phyloP scores from a whole-genome alignment of 768 basidiomycete species.

The Daedaleopsis nitida region DNA sequence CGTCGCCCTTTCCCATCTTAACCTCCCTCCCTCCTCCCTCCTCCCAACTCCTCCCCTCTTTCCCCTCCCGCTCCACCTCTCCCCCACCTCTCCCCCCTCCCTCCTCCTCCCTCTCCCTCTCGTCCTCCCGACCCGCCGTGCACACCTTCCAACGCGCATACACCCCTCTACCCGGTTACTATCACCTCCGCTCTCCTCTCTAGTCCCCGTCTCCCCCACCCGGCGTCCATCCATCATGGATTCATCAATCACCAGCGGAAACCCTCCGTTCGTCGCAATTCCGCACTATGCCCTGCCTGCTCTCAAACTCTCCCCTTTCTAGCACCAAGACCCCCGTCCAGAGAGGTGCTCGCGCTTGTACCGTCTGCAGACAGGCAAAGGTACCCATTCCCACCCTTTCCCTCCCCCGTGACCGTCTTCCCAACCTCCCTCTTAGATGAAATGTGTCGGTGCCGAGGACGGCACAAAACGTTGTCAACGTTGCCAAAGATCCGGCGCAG shows the following conservation, averaged over 20 bases:
- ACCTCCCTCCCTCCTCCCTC: not conserved
- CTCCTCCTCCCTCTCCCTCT: not conserved
- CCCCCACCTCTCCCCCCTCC: not conserved
- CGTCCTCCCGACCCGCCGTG: not conserved
- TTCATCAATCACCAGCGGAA: constrained; percentile 1
- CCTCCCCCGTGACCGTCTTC: constrained; percentile 17
- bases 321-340: constrained; percentile 47
- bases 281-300: not conserved
- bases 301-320: not conserved
- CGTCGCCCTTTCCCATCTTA: constrained; percentile 1
- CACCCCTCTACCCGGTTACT: not conserved
- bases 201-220: constrained; percentile 5
- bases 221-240: constrained; percentile 14
- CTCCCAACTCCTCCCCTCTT: not conserved
- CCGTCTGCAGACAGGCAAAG: constrained; percentile 84
- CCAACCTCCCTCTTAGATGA: constrained; percentile 59
- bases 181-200: constrained; percentile 10
- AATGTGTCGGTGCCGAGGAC: constrained; percentile 88
- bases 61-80: constrained; percentile 3
- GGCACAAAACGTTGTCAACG: constrained; percentile 81
- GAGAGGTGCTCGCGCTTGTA: constrained; percentile 68
- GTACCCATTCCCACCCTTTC: constrained; percentile 36
- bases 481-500: constrained; percentile 77
- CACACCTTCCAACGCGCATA: too few relatives aligned
- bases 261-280: not conserved